Evolutionary conservation across 495 filamentous ascomycete species (phyloP).

Genomic region (Entonaema liquescens): DNA sequence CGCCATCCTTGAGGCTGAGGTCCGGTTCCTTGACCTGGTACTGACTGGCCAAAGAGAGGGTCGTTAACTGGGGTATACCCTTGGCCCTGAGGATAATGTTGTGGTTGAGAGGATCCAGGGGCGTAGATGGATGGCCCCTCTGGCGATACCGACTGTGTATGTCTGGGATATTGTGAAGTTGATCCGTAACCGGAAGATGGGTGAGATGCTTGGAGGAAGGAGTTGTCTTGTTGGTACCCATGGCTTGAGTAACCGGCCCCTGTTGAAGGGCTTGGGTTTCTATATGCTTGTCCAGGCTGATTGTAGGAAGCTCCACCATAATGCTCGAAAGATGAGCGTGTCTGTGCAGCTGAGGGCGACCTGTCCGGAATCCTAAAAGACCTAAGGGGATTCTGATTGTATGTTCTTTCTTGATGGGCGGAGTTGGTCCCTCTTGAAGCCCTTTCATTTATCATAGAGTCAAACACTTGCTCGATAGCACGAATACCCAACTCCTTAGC

Average conservation of each 20-base stretch:
- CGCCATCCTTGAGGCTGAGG: background rate
- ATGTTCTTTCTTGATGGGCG: background rate
- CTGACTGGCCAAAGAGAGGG: background rate
- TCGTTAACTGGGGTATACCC: background rate
- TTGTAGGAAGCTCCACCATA: background rate
- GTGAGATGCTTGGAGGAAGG: background rate
- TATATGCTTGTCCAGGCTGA: background rate
- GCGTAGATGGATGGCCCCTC: background rate
- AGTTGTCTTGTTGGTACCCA: background rate
- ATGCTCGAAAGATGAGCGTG: background rate
- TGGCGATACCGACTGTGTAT: background rate
- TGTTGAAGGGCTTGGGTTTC: background rate
- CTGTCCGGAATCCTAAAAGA: background rate
- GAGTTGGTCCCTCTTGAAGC: background rate
- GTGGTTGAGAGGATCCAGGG: background rate
- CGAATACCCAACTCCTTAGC: background rate
- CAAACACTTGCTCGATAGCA: background rate
- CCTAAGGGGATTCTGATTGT: background rate
- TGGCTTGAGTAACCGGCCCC: background rate
- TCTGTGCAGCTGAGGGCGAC: background rate
- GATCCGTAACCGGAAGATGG: background rate
- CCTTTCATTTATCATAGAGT: background rate
- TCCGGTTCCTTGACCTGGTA: background rate
- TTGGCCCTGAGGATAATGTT: background rate
- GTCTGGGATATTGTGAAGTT: background rate